These are phyloP conservation scores for Beauveria bassiana DNA, from an alignment of 2,329 filamentous ascomycete genomes.

Conservation along the genomic window DNA sequence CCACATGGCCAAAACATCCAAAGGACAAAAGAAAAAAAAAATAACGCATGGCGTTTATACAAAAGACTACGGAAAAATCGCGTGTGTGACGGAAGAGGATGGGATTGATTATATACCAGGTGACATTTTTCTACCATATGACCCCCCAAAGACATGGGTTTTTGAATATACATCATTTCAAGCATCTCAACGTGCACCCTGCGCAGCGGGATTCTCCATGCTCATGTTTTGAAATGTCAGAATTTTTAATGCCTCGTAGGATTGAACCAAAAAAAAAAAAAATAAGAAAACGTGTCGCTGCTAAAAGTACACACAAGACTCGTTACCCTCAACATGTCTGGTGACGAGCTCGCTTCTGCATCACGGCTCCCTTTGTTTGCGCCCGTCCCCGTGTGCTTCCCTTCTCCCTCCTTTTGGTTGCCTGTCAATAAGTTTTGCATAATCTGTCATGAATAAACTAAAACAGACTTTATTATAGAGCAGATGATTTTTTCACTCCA, in stretches of 20 bases:
- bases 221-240: too few relatives aligned
- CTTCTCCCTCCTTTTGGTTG: not conserved
- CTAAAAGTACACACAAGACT: not conserved
- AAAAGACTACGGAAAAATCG: not conserved
- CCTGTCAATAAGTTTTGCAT: not conserved
- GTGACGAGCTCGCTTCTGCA: not conserved
- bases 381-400: not conserved
- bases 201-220: not conserved
- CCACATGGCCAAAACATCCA: not conserved
- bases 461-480: not conserved
- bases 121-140: not conserved
- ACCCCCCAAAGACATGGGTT: not conserved
- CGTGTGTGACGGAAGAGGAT: not conserved
- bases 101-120: constrained; percentile 4
- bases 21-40: not conserved
- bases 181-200: not conserved
- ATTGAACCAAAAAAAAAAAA: not conserved
- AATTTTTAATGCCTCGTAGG: too few relatives aligned
- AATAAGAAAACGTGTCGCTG: not conserved
- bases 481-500: not conserved
- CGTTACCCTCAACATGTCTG: not conserved
- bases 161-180: constrained; percentile 1
- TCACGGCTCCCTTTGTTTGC: not conserved
- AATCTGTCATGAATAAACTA: not conserved
- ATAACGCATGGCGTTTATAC: not conserved